Evolutionary conservation across 2,329 filamentous ascomycete species (phyloP).

Genomic region (Colletotrichum abscissum): DNA sequence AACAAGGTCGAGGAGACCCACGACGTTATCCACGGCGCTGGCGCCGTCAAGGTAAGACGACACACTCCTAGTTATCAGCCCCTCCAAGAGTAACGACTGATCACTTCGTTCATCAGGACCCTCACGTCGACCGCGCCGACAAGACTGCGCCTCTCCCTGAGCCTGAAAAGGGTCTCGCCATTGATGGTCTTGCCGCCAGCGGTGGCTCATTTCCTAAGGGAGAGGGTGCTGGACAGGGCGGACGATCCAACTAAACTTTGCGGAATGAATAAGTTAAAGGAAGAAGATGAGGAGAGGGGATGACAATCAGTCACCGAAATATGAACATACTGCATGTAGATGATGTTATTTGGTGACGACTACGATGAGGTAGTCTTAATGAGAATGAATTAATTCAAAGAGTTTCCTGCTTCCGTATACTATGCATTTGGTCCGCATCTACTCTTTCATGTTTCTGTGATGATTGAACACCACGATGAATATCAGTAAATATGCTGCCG

Average conservation of each 20-base stretch:
- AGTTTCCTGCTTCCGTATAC: neutral
- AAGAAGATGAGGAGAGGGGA: neutral
- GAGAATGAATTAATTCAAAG: neutral
- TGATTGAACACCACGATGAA: neutral
- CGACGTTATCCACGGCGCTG: slow-evolving; percentile 58
- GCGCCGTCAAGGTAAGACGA: slow-evolving; percentile 49
- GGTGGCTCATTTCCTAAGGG: slow-evolving; percentile 56
- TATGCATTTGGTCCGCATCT: neutral
- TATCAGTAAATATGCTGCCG: neutral
- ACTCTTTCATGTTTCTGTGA: neutral
- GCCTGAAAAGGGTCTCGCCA: slow-evolving; percentile 54
- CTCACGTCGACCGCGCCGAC: slow-evolving; percentile 57
- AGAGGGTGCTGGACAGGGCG: slow-evolving; percentile 54
- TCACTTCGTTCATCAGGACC: neutral
- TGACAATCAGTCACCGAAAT: neutral
- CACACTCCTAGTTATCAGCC: neutral
- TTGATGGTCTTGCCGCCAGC: slow-evolving; percentile 54
- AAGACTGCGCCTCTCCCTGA: slow-evolving; percentile 62
- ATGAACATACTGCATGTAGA: neutral
- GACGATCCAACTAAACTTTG: neutral
- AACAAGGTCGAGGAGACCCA: slow-evolving; percentile 56
- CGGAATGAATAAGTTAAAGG: no score
- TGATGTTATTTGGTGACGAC: neutral
- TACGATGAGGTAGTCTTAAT: slow-evolving; percentile 27
- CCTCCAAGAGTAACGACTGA: neutral